Evolutionary conservation across 495 filamentous ascomycete species (phyloP), one percentile per base, ranked within the genome.

Genomic region (Aspergillus ellipticus): DNA sequence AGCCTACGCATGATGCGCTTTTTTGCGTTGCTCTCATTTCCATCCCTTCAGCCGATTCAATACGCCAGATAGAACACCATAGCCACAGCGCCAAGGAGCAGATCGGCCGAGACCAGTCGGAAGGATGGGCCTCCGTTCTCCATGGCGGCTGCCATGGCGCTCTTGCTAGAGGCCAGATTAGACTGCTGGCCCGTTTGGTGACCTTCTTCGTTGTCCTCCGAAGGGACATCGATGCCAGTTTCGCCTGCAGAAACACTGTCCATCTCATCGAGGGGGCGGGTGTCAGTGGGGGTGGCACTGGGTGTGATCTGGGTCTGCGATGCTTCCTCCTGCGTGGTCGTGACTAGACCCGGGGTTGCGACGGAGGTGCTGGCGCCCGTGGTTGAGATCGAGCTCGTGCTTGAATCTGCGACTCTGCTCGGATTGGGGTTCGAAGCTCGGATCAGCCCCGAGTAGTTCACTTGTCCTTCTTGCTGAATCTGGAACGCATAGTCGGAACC

Each of bases 381-480:
- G 10, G 6, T 4, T 3, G 42, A 22, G 7, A 11, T 7, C 19
- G 21, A 5, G 20, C 1, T 28, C 9, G 43, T 15, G 9, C 10
- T n/a, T 6, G 21, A n/a, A 9, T 11, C 24, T 11, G 45, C n/a
- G n/a, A n/a, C n/a, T n/a, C n/a, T 16, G 1, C 6, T 29, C 22
- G 45, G n/a, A 42, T 5, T 49, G 17, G 22, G 1, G 24, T 37
- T 16, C 26, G 35, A 28, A 48, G 22, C 42, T 22, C 35, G 66
- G 16, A 81, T 37, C 20, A 71, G 67, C 6, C 70, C 76, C n/a
- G 77, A 74, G 55, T 79, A 81, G 55, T 81, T 81, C 21, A 66
- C 56, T 4, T 72, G 37, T 11, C 64, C 68, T 37, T 61, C 66
- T 55, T 80, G 79, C 15, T 56, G 54, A 61, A 81, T 75, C 54